phyloP scores from a whole-genome alignment of 2,329 filamentous ascomycete species.

The Epichloe sylvatica region DNA sequence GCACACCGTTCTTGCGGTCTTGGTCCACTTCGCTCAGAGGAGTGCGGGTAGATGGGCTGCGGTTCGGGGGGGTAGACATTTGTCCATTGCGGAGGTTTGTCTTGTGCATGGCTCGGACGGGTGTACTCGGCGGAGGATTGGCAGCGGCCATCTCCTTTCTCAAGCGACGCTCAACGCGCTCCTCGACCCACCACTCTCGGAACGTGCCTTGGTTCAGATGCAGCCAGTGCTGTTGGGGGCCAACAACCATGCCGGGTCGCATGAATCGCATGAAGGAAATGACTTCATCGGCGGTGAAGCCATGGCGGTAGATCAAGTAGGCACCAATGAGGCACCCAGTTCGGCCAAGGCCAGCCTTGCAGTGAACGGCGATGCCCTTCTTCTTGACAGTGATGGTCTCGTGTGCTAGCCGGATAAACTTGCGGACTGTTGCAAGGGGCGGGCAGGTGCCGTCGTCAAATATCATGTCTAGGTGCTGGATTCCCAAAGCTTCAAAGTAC shows the following conservation, averaged over 20 bases:
- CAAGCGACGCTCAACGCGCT: constrained; percentile 59
- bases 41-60: constrained; percentile 58
- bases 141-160: constrained; percentile 43
- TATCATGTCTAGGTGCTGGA: constrained; percentile 97
- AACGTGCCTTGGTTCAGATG: constrained; percentile 94
- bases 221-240: constrained; percentile 96
- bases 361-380: constrained; percentile 92
- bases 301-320: constrained; percentile 93
- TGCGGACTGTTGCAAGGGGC: constrained; percentile 71
- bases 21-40: constrained; percentile 90
- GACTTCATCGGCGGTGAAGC: constrained; percentile 92
- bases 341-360: constrained; percentile 90
- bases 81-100: constrained; percentile 47
- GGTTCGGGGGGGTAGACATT: constrained; percentile 73
- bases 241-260: constrained; percentile 97
- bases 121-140: constrained; percentile 41
- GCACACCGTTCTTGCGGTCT: constrained; percentile 55
- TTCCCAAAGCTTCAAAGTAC: constrained; percentile 92
- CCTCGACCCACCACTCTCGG: constrained; percentile 96
- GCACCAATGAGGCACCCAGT: constrained; percentile 95
- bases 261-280: constrained; percentile 99
- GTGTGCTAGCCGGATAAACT: constrained; percentile 89
- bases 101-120: constrained; percentile 48
- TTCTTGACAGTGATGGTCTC: constrained; percentile 85
- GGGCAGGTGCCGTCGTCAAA: constrained; percentile 98